Evolutionary conservation across 2,329 filamentous ascomycete species (phyloP).

Genomic region (Lanzia echinophila): DNA sequence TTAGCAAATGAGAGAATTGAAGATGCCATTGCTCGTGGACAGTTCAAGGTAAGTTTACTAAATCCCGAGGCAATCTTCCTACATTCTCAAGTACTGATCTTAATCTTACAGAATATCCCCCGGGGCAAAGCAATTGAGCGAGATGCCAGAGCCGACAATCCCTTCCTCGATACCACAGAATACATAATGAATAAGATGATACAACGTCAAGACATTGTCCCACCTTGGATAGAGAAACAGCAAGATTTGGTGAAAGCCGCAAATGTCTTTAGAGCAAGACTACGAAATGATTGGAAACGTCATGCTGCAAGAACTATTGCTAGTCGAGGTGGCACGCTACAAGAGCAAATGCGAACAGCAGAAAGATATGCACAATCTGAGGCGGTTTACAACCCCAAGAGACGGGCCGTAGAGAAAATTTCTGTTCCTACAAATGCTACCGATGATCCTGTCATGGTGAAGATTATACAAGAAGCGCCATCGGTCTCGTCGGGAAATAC

Average conservation of each 20-base stretch:
- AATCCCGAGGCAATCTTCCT: too few relatives aligned
- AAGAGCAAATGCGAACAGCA: slow-evolving; percentile 66
- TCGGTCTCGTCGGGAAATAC: slow-evolving; percentile 12
- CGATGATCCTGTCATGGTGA: slow-evolving; percentile 43
- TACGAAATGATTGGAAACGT: slow-evolving; percentile 77
- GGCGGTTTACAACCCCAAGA: slow-evolving; percentile 52
- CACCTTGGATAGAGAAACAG: slow-evolving; percentile 98
- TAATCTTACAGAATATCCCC: slow-evolving; percentile 56
- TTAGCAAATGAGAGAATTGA: slow-evolving; percentile 90
- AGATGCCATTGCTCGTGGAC: slow-evolving; percentile 83
- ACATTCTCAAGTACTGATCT: too few relatives aligned
- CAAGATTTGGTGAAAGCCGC: slow-evolving; percentile 73
- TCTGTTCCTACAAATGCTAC: slow-evolving; percentile 41
- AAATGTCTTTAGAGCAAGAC: slow-evolving; percentile 61
- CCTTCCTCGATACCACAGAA: slow-evolving; percentile 92
- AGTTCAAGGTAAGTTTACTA: slow-evolving; percentile 53
- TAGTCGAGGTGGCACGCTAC: slow-evolving; percentile 65
- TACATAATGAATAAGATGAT: slow-evolving; percentile 99
- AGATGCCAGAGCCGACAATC: slow-evolving; percentile 76
- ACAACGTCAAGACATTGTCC: slow-evolving; percentile 88
- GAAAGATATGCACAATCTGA: slow-evolving; percentile 72
- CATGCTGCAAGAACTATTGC: slow-evolving; percentile 76
- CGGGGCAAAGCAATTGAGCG: slow-evolving; percentile 73
- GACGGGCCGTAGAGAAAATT: slow-evolving; percentile 40
- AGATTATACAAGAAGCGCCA: slow-evolving; percentile 35